phyloP scores from a whole-genome alignment of 192 early-diverging fungal species.

The Backusella liffmaniae region DNA sequence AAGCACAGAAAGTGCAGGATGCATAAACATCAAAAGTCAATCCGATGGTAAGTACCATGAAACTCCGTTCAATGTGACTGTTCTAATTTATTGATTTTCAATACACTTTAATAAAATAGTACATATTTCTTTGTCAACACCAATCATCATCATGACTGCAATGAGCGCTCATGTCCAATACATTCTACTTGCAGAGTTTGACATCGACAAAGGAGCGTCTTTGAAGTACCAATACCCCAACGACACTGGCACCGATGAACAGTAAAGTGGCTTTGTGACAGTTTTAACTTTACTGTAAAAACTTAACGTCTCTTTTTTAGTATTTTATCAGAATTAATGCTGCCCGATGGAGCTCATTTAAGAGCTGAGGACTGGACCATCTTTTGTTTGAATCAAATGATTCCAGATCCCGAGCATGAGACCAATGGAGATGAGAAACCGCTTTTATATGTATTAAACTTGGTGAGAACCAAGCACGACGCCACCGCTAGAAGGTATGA shows the following conservation, averaged over 20 bases:
- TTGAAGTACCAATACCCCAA: conserved; percentile 86
- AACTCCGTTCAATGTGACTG: too few relatives aligned
- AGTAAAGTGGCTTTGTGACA: conserved; percentile 41
- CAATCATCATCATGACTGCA: not conserved
- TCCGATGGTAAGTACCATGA: too few relatives aligned
- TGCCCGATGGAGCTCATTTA: conserved; percentile 93
- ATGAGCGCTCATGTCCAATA: conserved; percentile 62
- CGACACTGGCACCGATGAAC: conserved; percentile 79
- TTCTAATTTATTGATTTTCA: too few relatives aligned
- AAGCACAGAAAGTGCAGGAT: too few relatives aligned
- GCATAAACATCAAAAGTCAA: too few relatives aligned
- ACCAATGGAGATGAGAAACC: conserved; percentile 51
- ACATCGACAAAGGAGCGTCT: conserved; percentile 91
- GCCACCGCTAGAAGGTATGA: conserved; percentile 62
- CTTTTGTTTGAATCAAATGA: conserved; percentile 83
- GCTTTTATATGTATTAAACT: conserved; percentile 83
- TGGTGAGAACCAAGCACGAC: conserved; percentile 89
- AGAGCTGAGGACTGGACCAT: conserved; percentile 94
- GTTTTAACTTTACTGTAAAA: not conserved
- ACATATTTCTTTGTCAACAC: not conserved
- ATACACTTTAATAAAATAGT: not conserved
- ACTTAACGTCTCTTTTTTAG: conserved; percentile 33
- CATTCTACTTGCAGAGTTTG: conserved; percentile 93
- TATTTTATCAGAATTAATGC: conserved; percentile 87
- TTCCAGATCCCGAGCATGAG: conserved; percentile 46